phyloP scores from a whole-genome alignment of 768 basidiomycete species.

The Boletus edulis region DNA sequence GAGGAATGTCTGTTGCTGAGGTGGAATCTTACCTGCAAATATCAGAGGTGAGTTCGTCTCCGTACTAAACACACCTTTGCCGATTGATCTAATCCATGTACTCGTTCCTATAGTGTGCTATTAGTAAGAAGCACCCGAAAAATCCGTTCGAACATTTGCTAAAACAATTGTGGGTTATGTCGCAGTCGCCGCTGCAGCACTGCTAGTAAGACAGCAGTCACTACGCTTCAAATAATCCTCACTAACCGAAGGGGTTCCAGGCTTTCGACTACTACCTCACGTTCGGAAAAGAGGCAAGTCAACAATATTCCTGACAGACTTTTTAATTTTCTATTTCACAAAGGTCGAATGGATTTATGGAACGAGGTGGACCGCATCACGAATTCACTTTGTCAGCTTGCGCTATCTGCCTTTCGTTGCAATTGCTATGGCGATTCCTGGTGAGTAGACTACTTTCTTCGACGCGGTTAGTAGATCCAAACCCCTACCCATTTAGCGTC shows the following conservation, averaged over 20 bases:
- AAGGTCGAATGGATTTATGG: constrained; percentile 19
- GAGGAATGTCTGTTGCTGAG: constrained; percentile 7
- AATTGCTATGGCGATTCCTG: constrained; percentile 12
- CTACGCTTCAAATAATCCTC: neutral
- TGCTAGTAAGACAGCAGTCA: constrained; percentile 3
- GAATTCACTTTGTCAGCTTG: constrained; percentile 17
- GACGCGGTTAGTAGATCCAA: neutral
- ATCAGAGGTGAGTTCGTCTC: constrained; percentile 9
- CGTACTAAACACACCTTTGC: neutral
- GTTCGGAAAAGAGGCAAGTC: constrained; percentile 9
- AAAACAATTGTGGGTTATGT: neutral
- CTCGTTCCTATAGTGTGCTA: neutral
- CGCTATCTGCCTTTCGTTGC: constrained; percentile 23
- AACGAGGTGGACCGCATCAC: constrained; percentile 13
- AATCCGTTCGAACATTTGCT: neutral
- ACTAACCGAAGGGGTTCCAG: neutral
- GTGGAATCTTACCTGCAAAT: constrained; percentile 12
- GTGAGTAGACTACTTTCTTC: neutral
- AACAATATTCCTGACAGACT: neutral
- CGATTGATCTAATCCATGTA: neutral
- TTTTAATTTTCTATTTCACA: neutral
- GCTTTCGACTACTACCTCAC: constrained; percentile 19
- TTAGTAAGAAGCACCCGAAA: constrained; percentile 6
- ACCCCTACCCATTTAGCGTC: neutral
- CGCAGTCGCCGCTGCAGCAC: constrained; percentile 10